Evolutionary conservation across 139 green algal species (phyloP).

Genomic region (Pedinophyceae sp.): DNA sequence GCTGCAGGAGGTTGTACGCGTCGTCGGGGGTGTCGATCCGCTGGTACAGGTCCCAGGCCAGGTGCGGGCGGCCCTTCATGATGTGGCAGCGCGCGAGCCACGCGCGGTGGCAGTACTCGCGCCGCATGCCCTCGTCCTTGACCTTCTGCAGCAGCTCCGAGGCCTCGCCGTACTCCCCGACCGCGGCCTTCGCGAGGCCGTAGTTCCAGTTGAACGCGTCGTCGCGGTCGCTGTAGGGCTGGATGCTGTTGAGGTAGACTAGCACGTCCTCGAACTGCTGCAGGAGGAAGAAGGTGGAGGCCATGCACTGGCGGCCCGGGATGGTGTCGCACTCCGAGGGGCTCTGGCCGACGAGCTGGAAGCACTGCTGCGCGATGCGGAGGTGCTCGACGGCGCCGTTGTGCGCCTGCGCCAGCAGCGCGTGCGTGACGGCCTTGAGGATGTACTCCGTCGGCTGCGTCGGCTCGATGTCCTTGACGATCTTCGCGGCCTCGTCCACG

Average conservation of each 20-base stretch:
- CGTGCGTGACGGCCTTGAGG: constrained; percentile 58
- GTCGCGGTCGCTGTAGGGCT: constrained; percentile 21
- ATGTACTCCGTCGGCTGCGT: constrained; percentile 64
- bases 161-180: constrained; percentile 50
- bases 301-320: constrained; percentile 69
- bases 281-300: constrained; percentile 63
- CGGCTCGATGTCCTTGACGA: constrained; percentile 60
- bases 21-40: constrained; percentile 38
- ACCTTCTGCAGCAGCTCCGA: constrained; percentile 44
- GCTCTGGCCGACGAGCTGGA: constrained; percentile 51
- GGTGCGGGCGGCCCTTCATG: constrained; percentile 36
- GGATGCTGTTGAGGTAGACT: constrained; percentile 37
- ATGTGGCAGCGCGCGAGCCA: constrained; percentile 64
- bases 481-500: constrained; percentile 38
- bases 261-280: constrained; percentile 60
- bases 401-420: constrained; percentile 38
- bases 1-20: constrained; percentile 46
- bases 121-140: constrained; percentile 21
- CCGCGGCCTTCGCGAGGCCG: constrained; percentile 42
- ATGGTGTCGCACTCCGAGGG: constrained; percentile 70
- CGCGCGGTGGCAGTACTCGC: constrained; percentile 33
- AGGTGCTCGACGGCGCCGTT: constrained; percentile 40
- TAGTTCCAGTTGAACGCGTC: constrained; percentile 80
- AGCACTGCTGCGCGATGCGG: constrained; percentile 59
- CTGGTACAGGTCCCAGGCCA: constrained; percentile 64